Conservation (phyloP, 352 stramenopile species). For the Elongisporangium undulatum region DNA sequence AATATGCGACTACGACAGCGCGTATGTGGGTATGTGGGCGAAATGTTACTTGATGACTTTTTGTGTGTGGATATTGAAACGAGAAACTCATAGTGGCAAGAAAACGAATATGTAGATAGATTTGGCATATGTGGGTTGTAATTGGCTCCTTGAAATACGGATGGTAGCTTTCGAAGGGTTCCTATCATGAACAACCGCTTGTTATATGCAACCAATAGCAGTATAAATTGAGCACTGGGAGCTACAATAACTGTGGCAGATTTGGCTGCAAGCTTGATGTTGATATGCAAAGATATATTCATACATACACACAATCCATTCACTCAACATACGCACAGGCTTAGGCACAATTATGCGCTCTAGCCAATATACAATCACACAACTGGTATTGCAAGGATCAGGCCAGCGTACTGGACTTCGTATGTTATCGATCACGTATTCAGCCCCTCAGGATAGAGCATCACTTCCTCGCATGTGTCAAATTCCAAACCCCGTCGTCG, state of each 20-base stretch:
- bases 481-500: not conserved
- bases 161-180: conserved; percentile 73
- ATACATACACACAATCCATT: not conserved
- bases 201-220: conserved; percentile 85
- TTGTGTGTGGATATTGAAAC: no score
- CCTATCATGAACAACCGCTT: conserved; percentile 89
- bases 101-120: not conserved
- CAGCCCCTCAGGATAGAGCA: conserved; percentile 85
- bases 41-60: no score
- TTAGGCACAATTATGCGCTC: not conserved
- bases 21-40: no score
- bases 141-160: conserved; percentile 84
- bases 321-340: conserved; percentile 3
- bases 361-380: not conserved
- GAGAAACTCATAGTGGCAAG: not conserved
- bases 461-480: conserved; percentile 42
- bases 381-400: conserved; percentile 50
- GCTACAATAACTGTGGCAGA: conserved; percentile 85
- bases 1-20: no score
- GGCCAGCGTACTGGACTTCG: conserved; percentile 80
- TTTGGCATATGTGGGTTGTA: conserved; percentile 56
- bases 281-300: no score
- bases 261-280: conserved; percentile 56
- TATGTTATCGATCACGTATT: conserved; percentile 77
- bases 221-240: conserved; percentile 64